Percentiles rank a stretch among this genome's conserved stretches.
Evolutionary conservation across 306 rosid genomes (phyloP).

Genomic region (Quercus engelmannii): DNA sequence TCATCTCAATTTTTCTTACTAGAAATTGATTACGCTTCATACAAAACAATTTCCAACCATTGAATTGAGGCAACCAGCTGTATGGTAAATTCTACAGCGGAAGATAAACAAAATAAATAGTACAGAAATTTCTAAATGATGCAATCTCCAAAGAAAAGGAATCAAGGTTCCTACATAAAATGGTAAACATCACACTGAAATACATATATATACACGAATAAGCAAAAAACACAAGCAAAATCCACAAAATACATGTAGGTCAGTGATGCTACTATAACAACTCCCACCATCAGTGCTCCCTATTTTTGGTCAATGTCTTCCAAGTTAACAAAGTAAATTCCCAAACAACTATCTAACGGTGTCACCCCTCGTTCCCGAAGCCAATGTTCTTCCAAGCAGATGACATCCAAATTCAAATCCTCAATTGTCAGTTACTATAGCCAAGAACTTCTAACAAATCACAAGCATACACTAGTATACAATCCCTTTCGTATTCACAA

Average conservation of each 20-base stretch:
- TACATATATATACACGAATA: constrained; percentile 41
- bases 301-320: constrained; percentile 7
- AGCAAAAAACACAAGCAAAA: constrained; percentile 37
- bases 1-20: neutral
- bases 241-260: constrained; percentile 30
- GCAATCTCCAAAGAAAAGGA: constrained; percentile 18
- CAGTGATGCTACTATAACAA: constrained; percentile 31
- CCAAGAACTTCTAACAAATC: constrained; percentile 53
- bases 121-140: constrained; percentile 17
- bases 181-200: constrained; percentile 27
- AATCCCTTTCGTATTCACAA: constrained; percentile 68
- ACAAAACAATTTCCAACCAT: neutral
- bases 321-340: constrained; percentile 21
- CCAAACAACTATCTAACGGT: constrained; percentile 38
- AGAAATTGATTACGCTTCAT: neutral
- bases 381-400: constrained; percentile 33
- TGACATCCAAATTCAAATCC: constrained; percentile 34
- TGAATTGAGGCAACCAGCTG: neutral
- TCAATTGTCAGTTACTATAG: constrained; percentile 44
- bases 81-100: neutral
- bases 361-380: constrained; percentile 33
- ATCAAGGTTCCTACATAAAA: constrained; percentile 34
- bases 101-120: neutral
- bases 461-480: constrained; percentile 64
- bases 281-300: constrained; percentile 22